Conservation (phyloP, 2,329 filamentous ascomycete species). For the Chalara sp. region DNA sequence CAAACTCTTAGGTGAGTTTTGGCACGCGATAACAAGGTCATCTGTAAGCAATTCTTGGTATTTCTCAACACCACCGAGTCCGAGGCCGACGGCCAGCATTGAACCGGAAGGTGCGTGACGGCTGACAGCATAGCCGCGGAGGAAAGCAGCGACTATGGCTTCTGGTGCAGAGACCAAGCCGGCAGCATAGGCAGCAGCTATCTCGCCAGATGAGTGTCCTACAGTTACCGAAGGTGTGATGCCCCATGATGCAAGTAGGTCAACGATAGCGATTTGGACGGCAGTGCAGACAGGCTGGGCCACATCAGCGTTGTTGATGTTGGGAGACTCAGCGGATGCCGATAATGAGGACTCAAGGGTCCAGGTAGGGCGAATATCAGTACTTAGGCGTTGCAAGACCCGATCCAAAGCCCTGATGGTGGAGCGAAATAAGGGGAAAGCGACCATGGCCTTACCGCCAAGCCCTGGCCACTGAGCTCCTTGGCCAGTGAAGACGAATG, state of each 20-base stretch:
- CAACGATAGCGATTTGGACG: conserved; percentile 18
- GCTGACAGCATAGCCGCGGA: neutral
- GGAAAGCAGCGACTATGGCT: neutral
- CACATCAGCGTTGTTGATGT: conserved; percentile 7
- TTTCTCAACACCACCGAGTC: neutral
- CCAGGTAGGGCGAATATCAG: too few species aligned
- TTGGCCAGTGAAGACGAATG: neutral
- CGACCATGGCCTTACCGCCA: too few species aligned
- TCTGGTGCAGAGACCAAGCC: conserved; percentile 12
- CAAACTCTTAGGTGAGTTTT: conserved; percentile 19
- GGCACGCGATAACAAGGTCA: conserved; percentile 23
- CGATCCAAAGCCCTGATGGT: too few species aligned
- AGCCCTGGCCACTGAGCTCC: neutral
- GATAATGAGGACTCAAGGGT: too few species aligned
- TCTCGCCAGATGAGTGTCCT: conserved; percentile 24
- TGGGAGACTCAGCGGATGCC: too few species aligned
- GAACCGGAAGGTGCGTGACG: neutral
- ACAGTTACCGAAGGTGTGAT: conserved; percentile 14
- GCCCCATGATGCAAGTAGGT: conserved; percentile 13
- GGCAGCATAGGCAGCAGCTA: conserved; percentile 29
- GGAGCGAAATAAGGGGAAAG: too few species aligned
- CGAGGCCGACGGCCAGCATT: neutral
- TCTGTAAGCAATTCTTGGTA: neutral
- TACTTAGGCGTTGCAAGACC: too few species aligned
- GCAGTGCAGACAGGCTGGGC: conserved; percentile 12